A percentile compares a stretch with the other conserved stretches of the same genome.
Conservation (phyloP, 2,329 filamentous ascomycete genomes). For the Aquanectria penicillioides region DNA sequence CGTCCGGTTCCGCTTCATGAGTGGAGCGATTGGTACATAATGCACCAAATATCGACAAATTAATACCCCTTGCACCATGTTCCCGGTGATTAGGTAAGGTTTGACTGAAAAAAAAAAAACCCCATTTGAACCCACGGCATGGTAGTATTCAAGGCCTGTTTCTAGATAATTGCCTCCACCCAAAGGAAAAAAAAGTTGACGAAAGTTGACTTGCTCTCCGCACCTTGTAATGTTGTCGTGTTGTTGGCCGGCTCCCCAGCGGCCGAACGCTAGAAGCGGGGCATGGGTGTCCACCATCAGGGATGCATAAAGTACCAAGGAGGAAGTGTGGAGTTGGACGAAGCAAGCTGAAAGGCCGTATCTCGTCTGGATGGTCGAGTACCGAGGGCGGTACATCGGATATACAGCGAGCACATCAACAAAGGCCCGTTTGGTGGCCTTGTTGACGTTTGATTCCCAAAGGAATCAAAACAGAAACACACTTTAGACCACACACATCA, state of each 20-base stretch:
- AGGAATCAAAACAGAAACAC: constrained; percentile 12
- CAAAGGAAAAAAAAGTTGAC: constrained; percentile 27
- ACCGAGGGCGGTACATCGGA: constrained; percentile 13
- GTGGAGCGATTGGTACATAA: constrained; percentile 34
- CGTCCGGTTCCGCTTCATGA: constrained; percentile 8
- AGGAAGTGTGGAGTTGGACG: constrained; percentile 37
- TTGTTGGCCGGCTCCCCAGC: constrained; percentile 27
- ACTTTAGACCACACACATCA: constrained; percentile 1
- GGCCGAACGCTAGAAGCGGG: constrained; percentile 26
- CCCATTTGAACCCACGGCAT: constrained; percentile 12
- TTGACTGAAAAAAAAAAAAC: neutral
- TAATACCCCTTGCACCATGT: constrained; percentile 1
- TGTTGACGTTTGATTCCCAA: constrained; percentile 8
- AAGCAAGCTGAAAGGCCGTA: constrained; percentile 37
- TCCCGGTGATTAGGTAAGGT: neutral
- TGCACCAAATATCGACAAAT: constrained; percentile 19
- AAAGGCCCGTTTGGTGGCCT: neutral
- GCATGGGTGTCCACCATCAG: constrained; percentile 22
- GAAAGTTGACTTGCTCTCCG: constrained; percentile 2
- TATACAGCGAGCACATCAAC: constrained; percentile 5
- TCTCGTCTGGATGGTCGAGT: constrained; percentile 6
- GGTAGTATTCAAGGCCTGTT: constrained; percentile 28
- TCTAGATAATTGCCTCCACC: constrained; percentile 17
- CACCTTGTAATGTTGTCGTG: constrained; percentile 23
- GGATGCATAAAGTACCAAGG: constrained; percentile 28